Conservation (phyloP, 352 stramenopile species). For the Phytophthora palmivora region DNA sequence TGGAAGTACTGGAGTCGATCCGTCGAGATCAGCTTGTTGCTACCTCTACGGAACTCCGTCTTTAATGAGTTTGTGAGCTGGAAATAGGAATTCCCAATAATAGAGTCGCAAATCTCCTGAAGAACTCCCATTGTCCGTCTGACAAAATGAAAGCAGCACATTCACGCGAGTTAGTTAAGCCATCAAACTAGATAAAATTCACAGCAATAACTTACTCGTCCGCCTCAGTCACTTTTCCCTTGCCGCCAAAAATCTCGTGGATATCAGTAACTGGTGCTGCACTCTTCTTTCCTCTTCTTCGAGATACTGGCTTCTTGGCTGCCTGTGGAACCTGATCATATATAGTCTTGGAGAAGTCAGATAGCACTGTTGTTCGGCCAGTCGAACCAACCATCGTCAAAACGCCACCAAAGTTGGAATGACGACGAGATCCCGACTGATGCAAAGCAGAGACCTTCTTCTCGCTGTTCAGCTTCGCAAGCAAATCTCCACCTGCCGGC, state of each 20-base stretch:
- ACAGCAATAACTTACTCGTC: constrained; percentile 50
- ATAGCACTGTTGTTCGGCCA: constrained; percentile 69
- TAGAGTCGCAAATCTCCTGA: constrained; percentile 72
- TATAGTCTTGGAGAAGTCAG: constrained; percentile 75
- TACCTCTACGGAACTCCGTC: constrained; percentile 86
- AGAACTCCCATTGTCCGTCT: constrained; percentile 75
- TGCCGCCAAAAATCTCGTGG: constrained; percentile 79
- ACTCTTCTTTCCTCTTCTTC: constrained; percentile 54
- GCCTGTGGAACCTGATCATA: constrained; percentile 78
- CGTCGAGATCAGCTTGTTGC: constrained; percentile 80
- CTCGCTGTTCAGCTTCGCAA: constrained; percentile 59
- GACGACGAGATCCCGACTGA: constrained; percentile 52
- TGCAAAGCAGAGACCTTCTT: constrained; percentile 52
- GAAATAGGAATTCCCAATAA: constrained; percentile 83
- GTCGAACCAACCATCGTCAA: constrained; percentile 80
- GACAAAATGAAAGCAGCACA: constrained; percentile 10
- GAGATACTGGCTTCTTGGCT: constrained; percentile 64
- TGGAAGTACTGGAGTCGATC: constrained; percentile 92
- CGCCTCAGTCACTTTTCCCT: constrained; percentile 63
- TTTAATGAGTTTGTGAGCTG: constrained; percentile 89
- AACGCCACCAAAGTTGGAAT: constrained; percentile 91
- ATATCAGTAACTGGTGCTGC: constrained; percentile 66
- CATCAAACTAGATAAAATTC: not conserved
- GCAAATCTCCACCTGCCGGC: constrained; percentile 32
- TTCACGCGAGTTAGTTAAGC: constrained; percentile 6